Base-by-base conservation (phyloP, 2,329 filamentous ascomycete species). In the Colletotrichum spaethianum region DNA sequence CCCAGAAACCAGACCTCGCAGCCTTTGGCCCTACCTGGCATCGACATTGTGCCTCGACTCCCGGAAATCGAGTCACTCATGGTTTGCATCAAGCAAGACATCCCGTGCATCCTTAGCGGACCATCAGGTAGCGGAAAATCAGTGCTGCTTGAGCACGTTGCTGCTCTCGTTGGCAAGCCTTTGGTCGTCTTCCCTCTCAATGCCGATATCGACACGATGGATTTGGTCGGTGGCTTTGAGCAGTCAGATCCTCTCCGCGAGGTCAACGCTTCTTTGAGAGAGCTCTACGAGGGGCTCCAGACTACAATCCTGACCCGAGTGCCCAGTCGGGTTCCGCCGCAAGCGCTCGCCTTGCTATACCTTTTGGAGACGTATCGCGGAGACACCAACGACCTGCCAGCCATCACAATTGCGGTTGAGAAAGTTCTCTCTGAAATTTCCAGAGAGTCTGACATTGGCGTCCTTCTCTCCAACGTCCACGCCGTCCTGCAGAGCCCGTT, bases 151-250 rank as follows among this genome's bases (percentile, higher is more conserved):
- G 89, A 92, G 72, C 92, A 96, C 74, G 87, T 98, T 36, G 95
- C 96, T n/a, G 92, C 93, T 16, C 83, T 93, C 31, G 90, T 90
- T 52, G 96, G 96, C 31, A 93, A 93, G 67, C 87, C 91, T 1
- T 85, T 98, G 4, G 89, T 95, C 40, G 93, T 94, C 20, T 94
- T 98, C 77, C 92, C 95, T 0, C 91, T 99, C 83, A 99, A 98
- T 79, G 93, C 95, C 8, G 97, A 99, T 77, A 93, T 98, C 55
- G 96, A 99, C 80, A 95, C 96, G 0, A 98, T 98, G 91, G 96
- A 99, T 82, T 90, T 99, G 67, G 94, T 99, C 68, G 96, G 96
- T 78, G 96, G 96, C 0, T 99, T 98, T 79, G 96, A 99, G 80
- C 96, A 99, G 82, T 92, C 94, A 23, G 96, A 99, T 79, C 91